Base-by-base conservation (phyloP, 140 eudicot species). In the Artemisia princeps region DNA sequence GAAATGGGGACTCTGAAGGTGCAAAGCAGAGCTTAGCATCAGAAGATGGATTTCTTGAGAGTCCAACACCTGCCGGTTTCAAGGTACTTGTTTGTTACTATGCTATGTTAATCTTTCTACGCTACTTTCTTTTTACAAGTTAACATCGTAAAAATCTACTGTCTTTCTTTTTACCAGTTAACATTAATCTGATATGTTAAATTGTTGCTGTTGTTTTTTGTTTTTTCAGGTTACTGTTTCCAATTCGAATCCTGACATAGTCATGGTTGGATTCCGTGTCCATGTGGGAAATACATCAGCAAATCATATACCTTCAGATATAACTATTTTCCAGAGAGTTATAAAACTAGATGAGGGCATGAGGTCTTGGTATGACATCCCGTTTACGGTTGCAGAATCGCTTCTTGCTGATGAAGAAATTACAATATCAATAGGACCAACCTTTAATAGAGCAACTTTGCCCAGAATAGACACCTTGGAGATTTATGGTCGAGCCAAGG, bases 291-390 rank as follows among this genome's bases (percentile, higher is more conserved):
- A 86, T 67, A 88, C 96, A 65, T 92, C 95, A 55, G 88, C 88
- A 23, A 92, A 82, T 76, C 96, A 92, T 70, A 92, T 92, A 71
- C 99, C 99, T 17, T 86, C 99, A 33, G 99, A 92, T 64, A 82
- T 92, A 61, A 82, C 84, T 73, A 84, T 92, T 13, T 88, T 92
- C 68, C 99, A 92, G 77, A 92, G 98, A 77, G 84, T 78, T 55
- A 75, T 92, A 75, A 92, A 92, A 67, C 72, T 92, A 63, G 99
- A 92, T 71, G 96, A 86, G 74, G 99, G 96, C 76, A 88, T 86
- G 96, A 80, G 96, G 61, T 88, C 95, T 62, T 92, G 99, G 99
- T 92, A 92, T 76, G 99, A 92, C 83, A 74, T 92, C 64, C 99
- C 99, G 15, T 92, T 92, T 67, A 88, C 96, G 15, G 86, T 92